Conservation (phyloP, 208 protist species). For the Crithidia expoeki region DNA sequence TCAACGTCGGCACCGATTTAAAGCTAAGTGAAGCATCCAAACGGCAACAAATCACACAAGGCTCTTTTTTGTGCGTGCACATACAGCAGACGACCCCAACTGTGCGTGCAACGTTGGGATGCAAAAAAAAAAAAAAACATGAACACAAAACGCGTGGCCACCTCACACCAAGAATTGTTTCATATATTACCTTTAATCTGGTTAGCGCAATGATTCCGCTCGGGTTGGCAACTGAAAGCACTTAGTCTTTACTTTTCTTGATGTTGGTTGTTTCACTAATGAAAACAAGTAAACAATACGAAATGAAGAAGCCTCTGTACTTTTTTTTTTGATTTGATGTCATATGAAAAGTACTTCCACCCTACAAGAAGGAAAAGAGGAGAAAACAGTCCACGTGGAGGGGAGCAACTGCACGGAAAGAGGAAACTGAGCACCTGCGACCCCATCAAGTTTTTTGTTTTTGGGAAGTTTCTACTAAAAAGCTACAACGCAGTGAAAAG, state of each 20-base stretch:
- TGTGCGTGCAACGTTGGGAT: too few relatives aligned
- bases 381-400: constrained; percentile 19
- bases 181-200: too few relatives aligned
- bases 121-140: too few relatives aligned
- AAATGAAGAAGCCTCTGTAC: constrained; percentile 26
- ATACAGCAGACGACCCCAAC: too few relatives aligned
- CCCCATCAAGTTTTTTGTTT: background rate
- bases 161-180: too few relatives aligned
- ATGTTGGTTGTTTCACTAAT: constrained; percentile 17
- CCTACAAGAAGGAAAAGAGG: constrained; percentile 31
- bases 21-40: too few relatives aligned
- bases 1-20: too few relatives aligned
- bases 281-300: constrained; percentile 26
- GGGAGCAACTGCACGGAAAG: background rate
- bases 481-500: constrained; percentile 4
- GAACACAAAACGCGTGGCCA: too few relatives aligned
- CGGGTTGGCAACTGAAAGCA: background rate
- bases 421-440: background rate
- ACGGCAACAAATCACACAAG: too few relatives aligned
- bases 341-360: constrained; percentile 15
- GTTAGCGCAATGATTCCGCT: too few relatives aligned
- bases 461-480: constrained; percentile 20
- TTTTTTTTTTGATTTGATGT: constrained; percentile 24
- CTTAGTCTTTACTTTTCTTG: background rate
- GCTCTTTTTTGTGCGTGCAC: too few relatives aligned